These are phyloP conservation scores for Sisymbrium altissimum DNA, from an alignment of 345 rosid species.

Conservation along the genomic window DNA sequence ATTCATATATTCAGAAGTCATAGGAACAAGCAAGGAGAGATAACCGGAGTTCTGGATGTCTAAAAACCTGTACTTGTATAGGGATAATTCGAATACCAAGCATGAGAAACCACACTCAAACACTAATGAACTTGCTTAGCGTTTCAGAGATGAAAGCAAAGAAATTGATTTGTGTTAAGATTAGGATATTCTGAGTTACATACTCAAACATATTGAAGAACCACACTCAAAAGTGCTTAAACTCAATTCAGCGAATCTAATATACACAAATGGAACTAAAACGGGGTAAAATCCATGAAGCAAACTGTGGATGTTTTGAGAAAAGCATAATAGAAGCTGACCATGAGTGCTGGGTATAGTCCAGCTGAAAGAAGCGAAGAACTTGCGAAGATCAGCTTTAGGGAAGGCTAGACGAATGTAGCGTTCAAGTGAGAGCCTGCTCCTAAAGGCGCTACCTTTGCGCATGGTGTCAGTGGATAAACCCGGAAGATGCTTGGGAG, in stretches of 20 bases:
- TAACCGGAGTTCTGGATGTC: neutral
- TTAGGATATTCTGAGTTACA: too few species aligned
- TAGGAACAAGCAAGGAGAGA: neutral
- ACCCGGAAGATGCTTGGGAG: slow-evolving; percentile 44
- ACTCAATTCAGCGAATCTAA: too few species aligned
- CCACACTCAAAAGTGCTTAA: too few species aligned
- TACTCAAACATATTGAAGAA: too few species aligned
- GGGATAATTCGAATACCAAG: too few species aligned
- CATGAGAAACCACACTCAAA: too few species aligned
- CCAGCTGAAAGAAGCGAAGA: slow-evolving; percentile 77
- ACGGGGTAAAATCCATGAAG: too few species aligned
- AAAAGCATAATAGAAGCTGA: slow-evolving; percentile 28
- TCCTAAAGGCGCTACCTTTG: slow-evolving; percentile 21
- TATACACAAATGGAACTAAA: too few species aligned
- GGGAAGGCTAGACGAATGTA: slow-evolving; percentile 50
- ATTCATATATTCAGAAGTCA: neutral
- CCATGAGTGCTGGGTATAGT: slow-evolving; percentile 52
- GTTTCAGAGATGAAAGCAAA: neutral
- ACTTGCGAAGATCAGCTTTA: slow-evolving; percentile 46
- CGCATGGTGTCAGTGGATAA: neutral
- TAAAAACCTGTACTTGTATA: neutral
- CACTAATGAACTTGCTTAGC: neutral
- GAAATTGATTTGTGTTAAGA: neutral
- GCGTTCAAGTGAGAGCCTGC: slow-evolving; percentile 51
- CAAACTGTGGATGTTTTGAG: too few species aligned